Conservation (phyloP, 192 early-diverging fungal genomes). For the Backusella tarrabulga region DNA sequence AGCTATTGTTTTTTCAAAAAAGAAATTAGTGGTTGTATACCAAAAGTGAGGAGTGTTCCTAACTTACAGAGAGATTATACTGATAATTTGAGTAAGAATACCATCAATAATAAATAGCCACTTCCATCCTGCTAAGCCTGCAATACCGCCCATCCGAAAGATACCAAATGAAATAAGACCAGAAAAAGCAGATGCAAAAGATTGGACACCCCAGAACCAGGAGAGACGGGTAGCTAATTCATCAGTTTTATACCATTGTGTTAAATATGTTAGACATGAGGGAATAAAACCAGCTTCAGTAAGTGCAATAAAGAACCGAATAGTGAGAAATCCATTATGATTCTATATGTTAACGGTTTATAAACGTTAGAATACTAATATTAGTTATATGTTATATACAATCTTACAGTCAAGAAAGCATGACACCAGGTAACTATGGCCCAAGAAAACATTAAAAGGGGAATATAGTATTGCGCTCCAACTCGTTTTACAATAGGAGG, state of each 20-base stretch:
- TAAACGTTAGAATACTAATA: conserved; percentile 9
- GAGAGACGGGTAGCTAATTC: conserved; percentile 50
- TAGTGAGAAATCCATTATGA: conserved; percentile 38
- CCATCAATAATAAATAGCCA: conserved; percentile 70
- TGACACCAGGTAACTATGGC: conserved; percentile 25
- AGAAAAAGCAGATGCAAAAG: conserved; percentile 51
- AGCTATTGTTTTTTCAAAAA: conserved; percentile 19
- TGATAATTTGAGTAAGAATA: conserved; percentile 48
- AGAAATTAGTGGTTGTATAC: background rate
- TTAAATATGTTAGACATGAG: conserved; percentile 41
- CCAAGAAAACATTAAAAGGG: conserved; percentile 37
- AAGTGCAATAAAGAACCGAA: conserved; percentile 45
- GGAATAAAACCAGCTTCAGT: conserved; percentile 46
- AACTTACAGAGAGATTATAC: conserved; percentile 42
- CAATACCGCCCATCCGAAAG: conserved; percentile 50
- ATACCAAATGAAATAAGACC: conserved; percentile 60
- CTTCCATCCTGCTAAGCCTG: conserved; percentile 56
- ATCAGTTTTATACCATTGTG: conserved; percentile 47
- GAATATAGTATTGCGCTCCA: conserved; percentile 52
- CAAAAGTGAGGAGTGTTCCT: background rate
- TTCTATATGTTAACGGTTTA: background rate
- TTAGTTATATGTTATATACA: background rate
- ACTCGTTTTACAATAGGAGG: conserved; percentile 47
- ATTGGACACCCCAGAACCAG: conserved; percentile 50
- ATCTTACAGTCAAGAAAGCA: background rate